Base-by-base conservation (phyloP, 352 stramenopile species). In the Vaucheria bursata region DNA sequence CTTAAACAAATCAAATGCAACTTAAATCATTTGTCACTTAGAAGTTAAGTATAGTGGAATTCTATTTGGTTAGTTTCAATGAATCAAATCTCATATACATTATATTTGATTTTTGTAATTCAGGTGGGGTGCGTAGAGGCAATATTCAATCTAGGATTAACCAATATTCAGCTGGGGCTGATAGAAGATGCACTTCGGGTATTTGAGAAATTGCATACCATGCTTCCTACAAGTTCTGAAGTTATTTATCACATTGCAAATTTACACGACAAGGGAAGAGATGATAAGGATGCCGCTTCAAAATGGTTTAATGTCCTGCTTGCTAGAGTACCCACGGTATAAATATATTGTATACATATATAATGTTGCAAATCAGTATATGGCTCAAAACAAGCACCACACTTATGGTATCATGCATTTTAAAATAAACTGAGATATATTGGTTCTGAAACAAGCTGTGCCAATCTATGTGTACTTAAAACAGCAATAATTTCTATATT, bases 171-270 rank as follows among this genome's bases (percentile, higher is more conserved):
- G 80, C 91, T 95, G 85, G 89, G 88, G 6, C 87, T 93, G 25
- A 79, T 92, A 34, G 87, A 91, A 38, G 93, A 97, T 77, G 91
- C 93, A 35, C 89, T 97, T 0, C 89, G 96, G 76, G 93, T 92
- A 18, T 98, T 98, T 85, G 93, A 98, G 79, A 97, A 97, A 84
- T 87, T 98, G 18, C 91, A 97, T 83, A 96, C 87, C 75, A 95
- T 97, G 72, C 90, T 97, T 12, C 93, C 94, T 0, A 93, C 91
- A 73, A 88, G 87, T 79, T 83, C 89, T 12, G 80, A 90, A 72
- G 93, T 97, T 33, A 88, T 98, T 0, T 97, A 95, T 85, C 77
- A 85, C 68, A 96, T 98, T 79, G 93, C 89, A 8, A 96, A 95
- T 70, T 85, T 97, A 2, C 90, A 97, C 82, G 93, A 98, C 65